Conservation (phyloP, 2,329 filamentous ascomycete species). For the Immersiporthe knoxdaviesiana region DNA sequence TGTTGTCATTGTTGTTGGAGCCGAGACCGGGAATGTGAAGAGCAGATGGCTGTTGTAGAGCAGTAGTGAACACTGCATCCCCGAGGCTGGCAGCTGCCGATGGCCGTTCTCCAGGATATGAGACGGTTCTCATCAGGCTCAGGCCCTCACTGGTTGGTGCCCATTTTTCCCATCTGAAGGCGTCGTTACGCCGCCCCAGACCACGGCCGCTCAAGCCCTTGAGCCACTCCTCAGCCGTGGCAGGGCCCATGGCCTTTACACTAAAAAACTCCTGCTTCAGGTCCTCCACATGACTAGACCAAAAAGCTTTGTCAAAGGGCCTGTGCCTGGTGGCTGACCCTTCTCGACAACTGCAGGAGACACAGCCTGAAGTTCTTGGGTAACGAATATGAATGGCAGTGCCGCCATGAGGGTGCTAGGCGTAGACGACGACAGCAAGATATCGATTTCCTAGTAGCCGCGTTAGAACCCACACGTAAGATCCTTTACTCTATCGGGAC, state of each 20-base stretch:
- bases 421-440: slow-evolving; percentile 64
- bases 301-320: slow-evolving; percentile 68
- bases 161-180: slow-evolving; percentile 77
- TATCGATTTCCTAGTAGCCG: slow-evolving; percentile 64
- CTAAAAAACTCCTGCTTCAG: slow-evolving; percentile 66
- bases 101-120: slow-evolving; percentile 32
- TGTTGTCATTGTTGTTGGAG: slow-evolving; percentile 11
- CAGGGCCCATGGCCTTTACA: slow-evolving; percentile 67
- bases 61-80: background rate
- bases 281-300: slow-evolving; percentile 62
- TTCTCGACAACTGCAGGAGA: slow-evolving; percentile 58
- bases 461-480: slow-evolving; percentile 31
- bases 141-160: slow-evolving; percentile 50
- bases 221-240: slow-evolving; percentile 75
- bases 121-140: slow-evolving; percentile 42
- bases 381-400: slow-evolving; percentile 71
- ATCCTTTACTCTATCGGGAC: slow-evolving; percentile 12
- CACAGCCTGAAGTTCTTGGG: slow-evolving; percentile 63
- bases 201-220: slow-evolving; percentile 72
- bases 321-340: slow-evolving; percentile 48
- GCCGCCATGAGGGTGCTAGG: slow-evolving; percentile 67
- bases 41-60: background rate
- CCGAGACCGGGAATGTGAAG: slow-evolving; percentile 25
- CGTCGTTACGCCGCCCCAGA: slow-evolving; percentile 61
- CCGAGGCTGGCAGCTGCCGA: background rate